These are phyloP conservation scores for Camelina hispida DNA, from an alignment of 345 rosid species.

Conservation along the genomic window DNA sequence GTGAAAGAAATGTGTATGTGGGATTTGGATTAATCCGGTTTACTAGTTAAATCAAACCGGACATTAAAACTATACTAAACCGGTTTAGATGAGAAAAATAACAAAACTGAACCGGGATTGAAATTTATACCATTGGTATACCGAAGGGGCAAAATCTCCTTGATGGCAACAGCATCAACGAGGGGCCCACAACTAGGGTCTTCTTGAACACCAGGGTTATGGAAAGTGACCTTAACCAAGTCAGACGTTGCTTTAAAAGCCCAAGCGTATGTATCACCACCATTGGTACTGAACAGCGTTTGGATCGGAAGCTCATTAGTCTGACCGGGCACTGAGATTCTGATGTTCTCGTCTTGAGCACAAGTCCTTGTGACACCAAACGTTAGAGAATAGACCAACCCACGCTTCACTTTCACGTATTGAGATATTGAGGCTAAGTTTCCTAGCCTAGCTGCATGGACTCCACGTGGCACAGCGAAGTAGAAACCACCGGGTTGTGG, in stretches of 20 bases:
- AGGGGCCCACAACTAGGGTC: constrained; percentile 85
- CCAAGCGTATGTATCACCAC: constrained; percentile 83
- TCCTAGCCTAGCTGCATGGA: constrained; percentile 81
- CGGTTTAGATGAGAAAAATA: too few relatives aligned
- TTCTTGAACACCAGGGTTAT: constrained; percentile 87
- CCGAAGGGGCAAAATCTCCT: constrained; percentile 59
- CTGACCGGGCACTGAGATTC: constrained; percentile 61
- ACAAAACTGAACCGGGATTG: not conserved
- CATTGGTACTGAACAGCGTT: constrained; percentile 73
- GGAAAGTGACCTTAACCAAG: constrained; percentile 63
- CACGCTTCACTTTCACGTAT: constrained; percentile 49
- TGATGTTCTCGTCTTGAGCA: constrained; percentile 75
- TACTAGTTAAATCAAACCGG: not conserved
- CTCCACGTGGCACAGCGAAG: constrained; percentile 68
- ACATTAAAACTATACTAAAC: not conserved
- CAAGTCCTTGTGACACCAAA: constrained; percentile 83
- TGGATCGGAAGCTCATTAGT: constrained; percentile 63
- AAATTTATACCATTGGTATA: constrained; percentile 47
- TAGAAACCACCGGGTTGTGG: constrained; percentile 88
- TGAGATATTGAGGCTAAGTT: constrained; percentile 83
- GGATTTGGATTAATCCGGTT: not conserved
- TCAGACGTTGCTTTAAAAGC: constrained; percentile 63
- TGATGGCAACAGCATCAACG: constrained; percentile 82
- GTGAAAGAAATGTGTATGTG: too few relatives aligned
- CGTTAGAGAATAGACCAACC: constrained; percentile 63